Evolutionary conservation across 1,284 basidiomycete genomes (phyloP), one percentile per base, ranked within the genome.

Genomic region (Puccinia triticina): DNA sequence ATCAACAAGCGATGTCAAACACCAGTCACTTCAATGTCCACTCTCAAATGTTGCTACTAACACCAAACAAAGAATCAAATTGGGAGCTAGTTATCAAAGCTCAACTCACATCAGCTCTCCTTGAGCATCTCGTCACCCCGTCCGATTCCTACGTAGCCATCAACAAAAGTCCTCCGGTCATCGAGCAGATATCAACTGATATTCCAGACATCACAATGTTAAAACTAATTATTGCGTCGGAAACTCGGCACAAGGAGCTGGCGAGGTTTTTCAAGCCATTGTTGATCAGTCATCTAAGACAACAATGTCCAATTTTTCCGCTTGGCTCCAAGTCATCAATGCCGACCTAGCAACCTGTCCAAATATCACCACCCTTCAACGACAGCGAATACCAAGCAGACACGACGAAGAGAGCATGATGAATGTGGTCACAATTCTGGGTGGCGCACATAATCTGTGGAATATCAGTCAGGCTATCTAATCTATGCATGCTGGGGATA

Each of bases 401-500:
- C 10, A 29, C 21, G 2, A 67, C 8, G 18, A 67, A 16, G n/a
- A 34, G 18, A 21, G 18, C 14, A 7, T 67, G 21, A 8, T 14
- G 7, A 37, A 67, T 18, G 16, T 67, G 2, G 11, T 67, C 32
- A n/a, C 46, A 18, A 74, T 74, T 1, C 72, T 34, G 3, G 72
- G 72, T 16, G 72, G 43, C 16, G 26, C 72, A 55, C 72, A 74
- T 23, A 55, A 23, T 5, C 11, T 55, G 11, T 74, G 72, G 72
- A 74, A 74, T 55, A 57, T 74, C 3, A 8, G 26, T 57, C 72
- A 74, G 21, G 55, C 72, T 8, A 74, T 74, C 11, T 57, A 55
- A 32, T 74, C 26, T 1, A 32, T 3, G 3, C 55, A 74, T 18
- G 53, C n/a, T 43, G 72, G 48, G 2, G n/a, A 74, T 74, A 11